Conservation (phyloP, 2,329 filamentous ascomycete species). For the Colletotrichum sp. region DNA sequence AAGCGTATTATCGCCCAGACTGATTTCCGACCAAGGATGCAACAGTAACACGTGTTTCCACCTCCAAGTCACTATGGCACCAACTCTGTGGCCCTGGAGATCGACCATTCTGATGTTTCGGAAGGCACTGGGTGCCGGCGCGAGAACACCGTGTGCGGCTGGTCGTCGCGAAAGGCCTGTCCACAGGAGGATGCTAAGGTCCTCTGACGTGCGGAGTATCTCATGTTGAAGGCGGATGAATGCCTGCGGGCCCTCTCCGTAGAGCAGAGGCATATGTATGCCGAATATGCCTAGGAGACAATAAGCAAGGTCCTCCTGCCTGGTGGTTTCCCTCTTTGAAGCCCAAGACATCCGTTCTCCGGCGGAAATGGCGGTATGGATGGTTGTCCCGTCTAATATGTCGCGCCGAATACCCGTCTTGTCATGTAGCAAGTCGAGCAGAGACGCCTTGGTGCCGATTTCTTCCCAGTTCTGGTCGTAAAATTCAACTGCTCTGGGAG, state of each 20-base stretch:
- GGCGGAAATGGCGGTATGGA: background rate
- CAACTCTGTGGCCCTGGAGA: background rate
- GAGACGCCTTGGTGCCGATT: slow-evolving; percentile 26
- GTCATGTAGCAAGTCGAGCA: background rate
- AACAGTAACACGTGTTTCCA: background rate
- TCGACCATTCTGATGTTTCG: background rate
- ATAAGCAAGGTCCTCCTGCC: slow-evolving; percentile 34
- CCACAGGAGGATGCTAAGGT: slow-evolving; percentile 5
- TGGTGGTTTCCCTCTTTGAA: slow-evolving; percentile 29
- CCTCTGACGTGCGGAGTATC: slow-evolving; percentile 5
- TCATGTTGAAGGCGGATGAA: slow-evolving; percentile 17
- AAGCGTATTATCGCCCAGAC: too few relatives aligned
- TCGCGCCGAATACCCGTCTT: background rate
- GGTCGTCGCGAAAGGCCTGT: background rate
- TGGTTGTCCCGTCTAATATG: background rate
- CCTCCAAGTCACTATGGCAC: background rate
- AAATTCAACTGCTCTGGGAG: slow-evolving; percentile 29
- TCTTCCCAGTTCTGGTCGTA: slow-evolving; percentile 29
- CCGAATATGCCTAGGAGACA: slow-evolving; percentile 36
- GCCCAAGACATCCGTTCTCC: slow-evolving; percentile 29
- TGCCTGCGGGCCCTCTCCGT: slow-evolving; percentile 30
- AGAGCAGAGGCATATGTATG: slow-evolving; percentile 37
- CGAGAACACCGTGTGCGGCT: background rate
- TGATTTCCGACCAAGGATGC: background rate
- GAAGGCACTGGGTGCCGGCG: background rate